Percentiles rank a stretch among this genome's conserved stretches.
Evolutionary conservation across 1,139 yeast genomes (phyloP).

Genomic region (Pichia sp.): DNA sequence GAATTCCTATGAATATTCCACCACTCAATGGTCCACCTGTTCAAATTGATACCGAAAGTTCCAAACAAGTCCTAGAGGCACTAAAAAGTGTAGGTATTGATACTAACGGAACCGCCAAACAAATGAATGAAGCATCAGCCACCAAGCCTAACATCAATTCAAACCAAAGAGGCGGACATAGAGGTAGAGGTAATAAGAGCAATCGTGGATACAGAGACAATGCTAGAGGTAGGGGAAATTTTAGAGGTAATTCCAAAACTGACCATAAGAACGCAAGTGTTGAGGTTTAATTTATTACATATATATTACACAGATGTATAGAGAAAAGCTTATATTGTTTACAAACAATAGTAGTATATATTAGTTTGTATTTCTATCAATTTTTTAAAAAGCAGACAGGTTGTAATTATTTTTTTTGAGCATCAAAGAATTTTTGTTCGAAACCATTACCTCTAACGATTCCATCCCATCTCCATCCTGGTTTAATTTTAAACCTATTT

Average conservation of each 20-base stretch:
- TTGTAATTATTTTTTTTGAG: conserved; percentile 23
- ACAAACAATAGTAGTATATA: too few relatives aligned
- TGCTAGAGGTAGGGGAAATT: not conserved
- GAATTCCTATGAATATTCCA: conserved; percentile 2
- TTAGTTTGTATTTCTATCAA: too few relatives aligned
- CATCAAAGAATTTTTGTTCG: conserved; percentile 58
- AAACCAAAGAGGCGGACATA: conserved; percentile 1
- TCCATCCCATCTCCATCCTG: conserved; percentile 93
- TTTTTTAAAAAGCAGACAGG: not conserved
- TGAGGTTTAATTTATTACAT: too few relatives aligned
- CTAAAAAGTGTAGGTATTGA: conserved; percentile 1
- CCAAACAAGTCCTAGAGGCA: conserved; percentile 6
- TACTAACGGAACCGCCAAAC: not conserved
- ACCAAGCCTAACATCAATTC: not conserved
- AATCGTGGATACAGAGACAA: conserved; percentile 1
- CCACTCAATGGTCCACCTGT: not conserved
- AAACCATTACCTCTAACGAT: conserved; percentile 89
- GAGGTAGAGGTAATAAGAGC: not conserved
- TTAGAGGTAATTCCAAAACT: too few relatives aligned
- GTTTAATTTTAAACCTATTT: conserved; percentile 69
- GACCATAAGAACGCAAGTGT: too few relatives aligned
- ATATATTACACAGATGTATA: too few relatives aligned
- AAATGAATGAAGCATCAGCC: not conserved
- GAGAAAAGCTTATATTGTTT: too few relatives aligned
- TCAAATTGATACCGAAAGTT: conserved; percentile 2